Evolutionary conservation across 2,329 filamentous ascomycete species (phyloP).

Genomic region (Cladorrhinum sp.): DNA sequence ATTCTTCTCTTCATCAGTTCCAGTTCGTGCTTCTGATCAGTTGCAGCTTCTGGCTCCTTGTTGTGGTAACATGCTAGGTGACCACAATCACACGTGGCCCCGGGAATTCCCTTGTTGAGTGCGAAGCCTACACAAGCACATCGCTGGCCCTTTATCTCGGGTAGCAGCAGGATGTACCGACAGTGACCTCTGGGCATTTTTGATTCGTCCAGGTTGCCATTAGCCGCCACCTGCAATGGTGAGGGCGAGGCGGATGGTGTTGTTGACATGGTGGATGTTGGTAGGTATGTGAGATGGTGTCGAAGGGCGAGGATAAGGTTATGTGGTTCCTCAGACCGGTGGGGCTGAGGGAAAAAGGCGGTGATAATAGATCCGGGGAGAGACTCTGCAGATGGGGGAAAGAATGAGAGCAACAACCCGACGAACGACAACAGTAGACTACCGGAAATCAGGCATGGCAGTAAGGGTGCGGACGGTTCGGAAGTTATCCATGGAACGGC

Average conservation of each 20-base stretch:
- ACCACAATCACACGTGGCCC: constrained; percentile 56
- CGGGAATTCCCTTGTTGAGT: constrained; percentile 51
- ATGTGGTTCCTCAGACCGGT: background rate
- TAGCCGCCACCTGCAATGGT: constrained; percentile 29
- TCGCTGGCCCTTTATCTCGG: constrained; percentile 55
- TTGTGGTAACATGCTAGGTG: constrained; percentile 60
- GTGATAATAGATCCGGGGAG: background rate
- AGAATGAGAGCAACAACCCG: constrained; percentile 15
- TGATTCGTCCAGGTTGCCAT: constrained; percentile 39
- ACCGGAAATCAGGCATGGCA: constrained; percentile 30
- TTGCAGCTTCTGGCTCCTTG: constrained; percentile 43
- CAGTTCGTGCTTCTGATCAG: constrained; percentile 44
- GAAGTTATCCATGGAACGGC: constrained; percentile 25
- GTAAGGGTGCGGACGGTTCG: constrained; percentile 12
- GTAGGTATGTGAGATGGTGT: background rate
- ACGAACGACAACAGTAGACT: constrained; percentile 17
- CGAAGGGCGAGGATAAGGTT: background rate
- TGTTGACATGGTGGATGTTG: constrained; percentile 28
- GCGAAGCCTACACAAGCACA: constrained; percentile 59
- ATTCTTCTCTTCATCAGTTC: constrained; percentile 48
- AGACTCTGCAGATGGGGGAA: background rate
- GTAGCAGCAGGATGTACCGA: constrained; percentile 56
- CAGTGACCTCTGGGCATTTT: constrained; percentile 57
- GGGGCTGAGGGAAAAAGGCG: background rate
- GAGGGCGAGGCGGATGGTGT: constrained; percentile 30